These are phyloP conservation scores for Thozetella sp. DNA, from an alignment of 495 filamentous ascomycete genomes.

Conservation along the genomic window DNA sequence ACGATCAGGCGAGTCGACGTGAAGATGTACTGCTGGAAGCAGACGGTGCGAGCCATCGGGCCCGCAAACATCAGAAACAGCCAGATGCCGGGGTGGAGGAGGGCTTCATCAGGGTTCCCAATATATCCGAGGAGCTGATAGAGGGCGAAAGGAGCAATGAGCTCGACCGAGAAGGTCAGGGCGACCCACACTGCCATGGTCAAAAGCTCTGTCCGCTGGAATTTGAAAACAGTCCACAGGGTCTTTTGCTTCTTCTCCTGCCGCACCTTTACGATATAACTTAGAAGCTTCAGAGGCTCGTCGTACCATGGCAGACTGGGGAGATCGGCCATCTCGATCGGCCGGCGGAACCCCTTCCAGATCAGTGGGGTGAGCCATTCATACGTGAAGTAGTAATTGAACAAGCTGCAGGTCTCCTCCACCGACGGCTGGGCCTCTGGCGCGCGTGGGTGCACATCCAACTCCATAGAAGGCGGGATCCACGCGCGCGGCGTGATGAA, in stretches of 20 bases:
- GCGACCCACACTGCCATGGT: slow-evolving; percentile 38
- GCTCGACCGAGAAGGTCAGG: slow-evolving; percentile 33
- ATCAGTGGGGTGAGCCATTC: slow-evolving; percentile 51
- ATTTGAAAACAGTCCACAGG: slow-evolving; percentile 36
- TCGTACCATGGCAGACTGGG: slow-evolving; percentile 51
- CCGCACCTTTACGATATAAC: slow-evolving; percentile 35
- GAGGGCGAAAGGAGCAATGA: slow-evolving; percentile 44
- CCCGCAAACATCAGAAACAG: slow-evolving; percentile 45
- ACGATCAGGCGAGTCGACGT: slow-evolving; percentile 45
- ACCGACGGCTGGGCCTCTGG: slow-evolving; percentile 30
- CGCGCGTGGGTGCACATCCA: slow-evolving; percentile 21
- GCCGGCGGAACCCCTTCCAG: slow-evolving; percentile 37
- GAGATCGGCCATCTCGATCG: slow-evolving; percentile 45
- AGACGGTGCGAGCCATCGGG: slow-evolving; percentile 37
- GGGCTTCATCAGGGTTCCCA: slow-evolving; percentile 27
- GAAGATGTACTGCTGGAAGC: slow-evolving; percentile 51
- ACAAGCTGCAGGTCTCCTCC: slow-evolving; percentile 51
- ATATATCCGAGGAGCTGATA: slow-evolving; percentile 45
- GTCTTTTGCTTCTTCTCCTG: slow-evolving; percentile 33
- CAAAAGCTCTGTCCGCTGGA: slow-evolving; percentile 35
- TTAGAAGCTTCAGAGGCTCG: slow-evolving; percentile 41
- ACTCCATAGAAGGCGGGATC: slow-evolving; percentile 30
- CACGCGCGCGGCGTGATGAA: slow-evolving; percentile 35
- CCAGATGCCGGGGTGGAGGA: slow-evolving; percentile 43
- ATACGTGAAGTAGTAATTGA: slow-evolving; percentile 48